Evolutionary conservation across 2,329 filamentous ascomycete species (phyloP).

Genomic region (Fusarium piperis): DNA sequence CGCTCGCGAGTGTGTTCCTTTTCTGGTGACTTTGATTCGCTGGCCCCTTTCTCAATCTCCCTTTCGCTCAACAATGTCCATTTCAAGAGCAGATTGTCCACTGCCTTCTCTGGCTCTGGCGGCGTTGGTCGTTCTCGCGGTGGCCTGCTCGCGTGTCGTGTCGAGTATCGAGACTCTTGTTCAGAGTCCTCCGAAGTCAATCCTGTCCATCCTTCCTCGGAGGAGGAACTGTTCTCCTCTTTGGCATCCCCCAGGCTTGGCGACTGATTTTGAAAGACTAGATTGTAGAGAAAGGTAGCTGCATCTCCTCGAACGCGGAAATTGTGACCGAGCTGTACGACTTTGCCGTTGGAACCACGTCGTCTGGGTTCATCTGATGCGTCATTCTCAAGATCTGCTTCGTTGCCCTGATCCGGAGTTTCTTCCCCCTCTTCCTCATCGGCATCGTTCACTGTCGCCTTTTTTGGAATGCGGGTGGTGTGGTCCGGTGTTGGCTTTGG

Average conservation of each 20-base stretch:
- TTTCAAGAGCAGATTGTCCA: slow-evolving; percentile 10
- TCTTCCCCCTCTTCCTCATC: background rate
- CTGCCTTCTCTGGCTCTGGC: slow-evolving; percentile 5
- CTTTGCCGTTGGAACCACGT: background rate
- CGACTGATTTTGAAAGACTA: slow-evolving; percentile 12
- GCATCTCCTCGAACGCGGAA: slow-evolving; percentile 24
- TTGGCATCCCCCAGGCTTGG: rapidly evolving
- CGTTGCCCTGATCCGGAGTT: background rate
- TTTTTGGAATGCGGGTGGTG: background rate
- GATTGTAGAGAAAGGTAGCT: slow-evolving; percentile 22
- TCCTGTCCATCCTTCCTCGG: background rate
- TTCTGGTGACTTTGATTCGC: background rate
- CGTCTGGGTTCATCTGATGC: background rate
- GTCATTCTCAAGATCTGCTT: background rate
- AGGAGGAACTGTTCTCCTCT: background rate
- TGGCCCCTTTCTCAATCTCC: slow-evolving; percentile 3
- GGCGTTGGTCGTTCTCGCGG: background rate
- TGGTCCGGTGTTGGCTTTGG: background rate
- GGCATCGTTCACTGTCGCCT: background rate
- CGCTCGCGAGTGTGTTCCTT: background rate
- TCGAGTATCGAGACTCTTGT: background rate
- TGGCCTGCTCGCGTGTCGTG: background rate
- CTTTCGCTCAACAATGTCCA: slow-evolving; percentile 21
- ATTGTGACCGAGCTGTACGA: slow-evolving; percentile 9
- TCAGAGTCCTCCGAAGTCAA: background rate